These are phyloP conservation scores for Sinapis alba DNA, from an alignment of 441 rosid species.

Conservation along the genomic window DNA sequence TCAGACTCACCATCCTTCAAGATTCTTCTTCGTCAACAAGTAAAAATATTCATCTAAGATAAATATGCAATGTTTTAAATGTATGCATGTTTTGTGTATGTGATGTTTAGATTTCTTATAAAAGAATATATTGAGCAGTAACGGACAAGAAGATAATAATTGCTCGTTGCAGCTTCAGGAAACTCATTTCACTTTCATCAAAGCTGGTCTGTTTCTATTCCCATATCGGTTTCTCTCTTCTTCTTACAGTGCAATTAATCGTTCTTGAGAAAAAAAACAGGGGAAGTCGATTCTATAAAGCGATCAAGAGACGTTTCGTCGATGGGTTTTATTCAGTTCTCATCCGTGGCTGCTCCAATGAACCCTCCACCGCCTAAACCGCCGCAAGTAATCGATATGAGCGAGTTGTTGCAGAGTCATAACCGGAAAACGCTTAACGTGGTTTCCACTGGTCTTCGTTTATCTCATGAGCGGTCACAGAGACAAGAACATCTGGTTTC, in stretches of 20 bases:
- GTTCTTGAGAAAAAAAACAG: not conserved
- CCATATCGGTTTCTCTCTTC: not conserved
- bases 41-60: conserved; percentile 14
- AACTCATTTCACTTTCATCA: conserved; percentile 38
- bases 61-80: not conserved
- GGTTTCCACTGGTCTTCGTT: not conserved
- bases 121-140: conserved; percentile 41
- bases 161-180: conserved; percentile 55
- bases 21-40: conserved; percentile 60
- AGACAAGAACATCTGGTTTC: not conserved
- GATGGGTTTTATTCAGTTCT: not conserved
- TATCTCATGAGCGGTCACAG: not conserved
- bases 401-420: not conserved
- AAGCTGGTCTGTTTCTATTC: not conserved
- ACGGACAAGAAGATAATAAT: conserved; percentile 58
- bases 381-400: not conserved
- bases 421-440: not conserved
- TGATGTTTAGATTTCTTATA: conserved; percentile 4
- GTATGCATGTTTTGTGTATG: not conserved
- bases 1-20: conserved; percentile 15
- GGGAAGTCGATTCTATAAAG: conserved; percentile 42
- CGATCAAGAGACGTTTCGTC: conserved; percentile 19
- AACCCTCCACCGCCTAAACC: not conserved
- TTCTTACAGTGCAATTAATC: not conserved
- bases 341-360: not conserved